phyloP scores from a whole-genome alignment of 129 eudicot genomes.

The Saposhnikovia divaricata region DNA sequence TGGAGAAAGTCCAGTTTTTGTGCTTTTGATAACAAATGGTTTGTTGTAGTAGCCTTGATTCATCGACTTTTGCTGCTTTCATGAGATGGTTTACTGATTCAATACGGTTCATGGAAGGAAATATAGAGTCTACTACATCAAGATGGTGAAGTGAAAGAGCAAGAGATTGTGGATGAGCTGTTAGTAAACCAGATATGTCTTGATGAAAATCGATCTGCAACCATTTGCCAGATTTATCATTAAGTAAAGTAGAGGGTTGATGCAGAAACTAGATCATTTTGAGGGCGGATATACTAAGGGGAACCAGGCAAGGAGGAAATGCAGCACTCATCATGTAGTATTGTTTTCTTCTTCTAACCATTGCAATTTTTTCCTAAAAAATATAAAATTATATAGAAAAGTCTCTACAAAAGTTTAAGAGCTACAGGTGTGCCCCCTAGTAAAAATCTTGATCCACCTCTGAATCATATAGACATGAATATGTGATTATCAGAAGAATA shows the following conservation, averaged over 20 bases:
- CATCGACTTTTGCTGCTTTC: conserved; percentile 20
- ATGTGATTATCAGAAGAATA: background rate
- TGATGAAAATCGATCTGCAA: conserved; percentile 19
- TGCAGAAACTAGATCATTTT: background rate
- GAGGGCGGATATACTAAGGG: background rate
- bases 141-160: conserved; percentile 27
- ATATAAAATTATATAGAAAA: no score
- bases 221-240: background rate
- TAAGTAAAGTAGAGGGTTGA: background rate
- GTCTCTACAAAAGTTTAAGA: no score
- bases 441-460: no score
- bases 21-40: conserved; percentile 15
- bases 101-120: conserved; percentile 14
- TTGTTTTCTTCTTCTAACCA: background rate
- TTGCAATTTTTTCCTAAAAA: background rate
- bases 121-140: conserved; percentile 19
- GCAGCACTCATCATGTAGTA: background rate
- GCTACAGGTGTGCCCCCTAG: no score
- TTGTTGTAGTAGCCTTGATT: conserved; percentile 19
- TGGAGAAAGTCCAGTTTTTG: conserved; percentile 21
- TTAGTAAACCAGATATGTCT: conserved; percentile 20
- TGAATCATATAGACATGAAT: no score
- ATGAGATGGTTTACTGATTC: conserved; percentile 19
- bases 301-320: background rate
- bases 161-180: conserved; percentile 23